Percentiles rank a stretch among this genome's conserved stretches.
Evolutionary conservation across 78 protist species (phyloP).

Genomic region (Speleostelium caveatum): DNA sequence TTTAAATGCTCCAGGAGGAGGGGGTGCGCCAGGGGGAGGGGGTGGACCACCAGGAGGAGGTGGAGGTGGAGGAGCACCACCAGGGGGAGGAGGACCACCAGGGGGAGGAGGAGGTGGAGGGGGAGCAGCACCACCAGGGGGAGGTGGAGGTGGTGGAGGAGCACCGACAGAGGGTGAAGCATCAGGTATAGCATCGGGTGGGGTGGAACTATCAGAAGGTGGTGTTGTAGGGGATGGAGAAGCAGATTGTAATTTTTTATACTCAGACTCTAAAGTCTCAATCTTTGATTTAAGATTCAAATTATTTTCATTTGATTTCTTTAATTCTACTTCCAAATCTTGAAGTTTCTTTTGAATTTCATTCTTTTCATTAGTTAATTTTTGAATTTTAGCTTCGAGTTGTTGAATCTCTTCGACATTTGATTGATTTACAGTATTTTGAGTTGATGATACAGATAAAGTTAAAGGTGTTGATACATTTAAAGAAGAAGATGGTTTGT

Average conservation of each 20-base stretch:
- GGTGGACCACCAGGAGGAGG: slow-evolving; percentile 63
- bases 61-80: slow-evolving; percentile 74
- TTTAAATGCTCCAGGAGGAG: slow-evolving; percentile 9
- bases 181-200: background rate
- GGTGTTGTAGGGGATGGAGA: background rate
- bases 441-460: background rate
- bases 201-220: background rate
- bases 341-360: background rate
- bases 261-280: slow-evolving; percentile 2
- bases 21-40: slow-evolving; percentile 49
- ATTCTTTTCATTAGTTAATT: background rate
- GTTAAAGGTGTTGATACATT: background rate
- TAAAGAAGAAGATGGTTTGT: background rate
- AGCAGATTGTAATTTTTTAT: background rate
- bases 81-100: slow-evolving; percentile 8
- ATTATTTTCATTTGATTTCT: background rate
- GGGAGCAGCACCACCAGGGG: background rate
- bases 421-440: background rate
- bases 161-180: background rate
- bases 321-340: slow-evolving; percentile 11
- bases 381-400: slow-evolving; percentile 25
- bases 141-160: slow-evolving; percentile 75
- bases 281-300: slow-evolving; percentile 9
- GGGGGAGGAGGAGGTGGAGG: slow-evolving; percentile 74
- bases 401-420: background rate